Percentiles rank a stretch among this genome's conserved stretches.
Conservation (phyloP, 306 rosid species). For the Cicer judaicum region DNA sequence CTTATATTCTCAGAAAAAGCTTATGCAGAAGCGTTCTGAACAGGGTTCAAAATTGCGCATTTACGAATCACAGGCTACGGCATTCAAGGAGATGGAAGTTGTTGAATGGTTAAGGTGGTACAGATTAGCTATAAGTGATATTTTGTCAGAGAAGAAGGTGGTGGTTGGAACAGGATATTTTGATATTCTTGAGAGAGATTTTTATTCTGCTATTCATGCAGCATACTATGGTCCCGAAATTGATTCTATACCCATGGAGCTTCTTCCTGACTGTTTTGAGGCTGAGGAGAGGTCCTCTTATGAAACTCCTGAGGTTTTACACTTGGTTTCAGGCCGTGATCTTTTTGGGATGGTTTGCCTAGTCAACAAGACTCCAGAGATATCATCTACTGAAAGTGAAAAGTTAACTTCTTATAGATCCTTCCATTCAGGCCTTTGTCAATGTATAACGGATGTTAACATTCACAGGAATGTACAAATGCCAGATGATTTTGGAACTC, state of each 20-base stretch:
- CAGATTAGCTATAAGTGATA: conserved; percentile 69
- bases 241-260: conserved; percentile 70
- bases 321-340: conserved; percentile 94
- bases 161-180: conserved; percentile 78
- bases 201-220: conserved; percentile 81
- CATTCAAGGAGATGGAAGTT: conserved; percentile 80
- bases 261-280: conserved; percentile 91
- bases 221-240: conserved; percentile 89
- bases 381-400: conserved; percentile 52
- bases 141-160: conserved; percentile 72
- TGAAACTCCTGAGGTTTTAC: conserved; percentile 92
- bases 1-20: conserved; percentile 70
- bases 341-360: conserved; percentile 90
- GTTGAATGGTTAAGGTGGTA: conserved; percentile 95
- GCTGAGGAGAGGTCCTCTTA: conserved; percentile 93
- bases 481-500: conserved; percentile 43
- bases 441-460: conserved; percentile 46
- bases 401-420: conserved; percentile 61
- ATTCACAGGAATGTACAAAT: conserved; percentile 43
- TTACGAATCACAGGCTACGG: conserved; percentile 51
- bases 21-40: conserved; percentile 53
- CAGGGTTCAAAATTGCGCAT: conserved; percentile 53
- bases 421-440: conserved; percentile 45
- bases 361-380: conserved; percentile 54
- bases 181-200: conserved; percentile 84